Evolutionary conservation across 2,329 filamentous ascomycete genomes (phyloP).

Genomic region (Diaporthe vexans): DNA sequence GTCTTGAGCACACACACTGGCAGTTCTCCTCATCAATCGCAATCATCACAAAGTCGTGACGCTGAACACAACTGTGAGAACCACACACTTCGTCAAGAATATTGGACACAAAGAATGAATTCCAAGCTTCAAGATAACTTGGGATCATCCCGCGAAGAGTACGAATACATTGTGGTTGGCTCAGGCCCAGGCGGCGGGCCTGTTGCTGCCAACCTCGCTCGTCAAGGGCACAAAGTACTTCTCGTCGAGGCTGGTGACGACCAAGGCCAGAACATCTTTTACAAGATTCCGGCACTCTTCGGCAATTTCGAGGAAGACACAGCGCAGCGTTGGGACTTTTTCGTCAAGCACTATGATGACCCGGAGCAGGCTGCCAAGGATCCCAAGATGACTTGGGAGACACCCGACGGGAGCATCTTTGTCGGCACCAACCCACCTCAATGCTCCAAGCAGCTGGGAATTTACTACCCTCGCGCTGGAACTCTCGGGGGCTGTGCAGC

Average conservation of each 20-base stretch:
- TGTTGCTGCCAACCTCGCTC: constrained; percentile 64
- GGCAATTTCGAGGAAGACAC: constrained; percentile 61
- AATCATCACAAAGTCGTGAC: not conserved
- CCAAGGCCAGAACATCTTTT: constrained; percentile 57
- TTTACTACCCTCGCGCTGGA: constrained; percentile 55
- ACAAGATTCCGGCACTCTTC: constrained; percentile 62
- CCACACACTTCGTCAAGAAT: not conserved
- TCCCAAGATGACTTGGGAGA: constrained; percentile 64
- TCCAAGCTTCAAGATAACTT: not conserved
- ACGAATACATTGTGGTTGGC: constrained; percentile 69
- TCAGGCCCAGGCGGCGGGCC: constrained; percentile 67
- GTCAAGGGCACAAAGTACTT: constrained; percentile 65
- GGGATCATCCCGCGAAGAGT: constrained; percentile 23
- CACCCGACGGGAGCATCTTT: constrained; percentile 48
- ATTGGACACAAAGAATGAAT: not conserved
- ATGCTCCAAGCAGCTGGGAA: constrained; percentile 49
- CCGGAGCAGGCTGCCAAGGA: constrained; percentile 60
- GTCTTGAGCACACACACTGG: not conserved
- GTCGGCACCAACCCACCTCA: constrained; percentile 46
- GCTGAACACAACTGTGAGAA: not conserved
- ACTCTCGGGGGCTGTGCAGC: constrained; percentile 56
- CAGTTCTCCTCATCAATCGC: not conserved
- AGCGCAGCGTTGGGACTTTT: constrained; percentile 69
- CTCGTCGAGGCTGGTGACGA: constrained; percentile 70
- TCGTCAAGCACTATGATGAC: constrained; percentile 67